These are phyloP conservation scores for Endothia cerciana DNA, from an alignment of 2,329 filamentous ascomycete genomes.

Conservation along the genomic window DNA sequence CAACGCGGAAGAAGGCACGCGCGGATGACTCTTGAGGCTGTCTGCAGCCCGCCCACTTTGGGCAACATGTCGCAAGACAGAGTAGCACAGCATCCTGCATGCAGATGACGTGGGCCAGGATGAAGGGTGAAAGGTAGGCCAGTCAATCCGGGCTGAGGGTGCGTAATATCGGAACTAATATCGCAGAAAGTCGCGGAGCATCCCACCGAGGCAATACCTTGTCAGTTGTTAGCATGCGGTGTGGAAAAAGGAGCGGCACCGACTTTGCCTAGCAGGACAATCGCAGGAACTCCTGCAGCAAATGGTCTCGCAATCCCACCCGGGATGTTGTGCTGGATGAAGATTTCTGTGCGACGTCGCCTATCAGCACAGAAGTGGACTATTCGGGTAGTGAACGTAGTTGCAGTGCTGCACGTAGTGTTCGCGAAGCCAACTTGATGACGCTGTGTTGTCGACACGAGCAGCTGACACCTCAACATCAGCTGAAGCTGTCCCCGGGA, in stretches of 20 bases:
- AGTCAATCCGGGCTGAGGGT: constrained; percentile 3
- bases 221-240: background rate
- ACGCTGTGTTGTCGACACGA: background rate
- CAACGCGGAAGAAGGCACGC: constrained; percentile 4
- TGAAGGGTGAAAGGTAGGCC: background rate
- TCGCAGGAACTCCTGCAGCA: background rate
- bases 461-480: background rate
- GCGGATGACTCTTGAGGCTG: constrained; percentile 10
- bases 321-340: background rate
- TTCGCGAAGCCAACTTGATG: background rate
- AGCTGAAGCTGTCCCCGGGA: background rate
- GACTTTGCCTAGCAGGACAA: background rate
- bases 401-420: background rate
- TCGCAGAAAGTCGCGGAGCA: background rate
- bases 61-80: too few species aligned
- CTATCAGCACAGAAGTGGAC: background rate
- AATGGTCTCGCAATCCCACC: background rate
- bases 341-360: constrained; percentile 8
- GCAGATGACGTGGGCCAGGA: constrained; percentile 10
- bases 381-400: too few species aligned
- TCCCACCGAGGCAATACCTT: background rate
- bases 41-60: too few species aligned
- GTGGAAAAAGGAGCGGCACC: too few species aligned
- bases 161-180: background rate
- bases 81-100: constrained; percentile 17